Conservation (phyloP, 129 eudicot genomes). For the Arctium lappa region DNA sequence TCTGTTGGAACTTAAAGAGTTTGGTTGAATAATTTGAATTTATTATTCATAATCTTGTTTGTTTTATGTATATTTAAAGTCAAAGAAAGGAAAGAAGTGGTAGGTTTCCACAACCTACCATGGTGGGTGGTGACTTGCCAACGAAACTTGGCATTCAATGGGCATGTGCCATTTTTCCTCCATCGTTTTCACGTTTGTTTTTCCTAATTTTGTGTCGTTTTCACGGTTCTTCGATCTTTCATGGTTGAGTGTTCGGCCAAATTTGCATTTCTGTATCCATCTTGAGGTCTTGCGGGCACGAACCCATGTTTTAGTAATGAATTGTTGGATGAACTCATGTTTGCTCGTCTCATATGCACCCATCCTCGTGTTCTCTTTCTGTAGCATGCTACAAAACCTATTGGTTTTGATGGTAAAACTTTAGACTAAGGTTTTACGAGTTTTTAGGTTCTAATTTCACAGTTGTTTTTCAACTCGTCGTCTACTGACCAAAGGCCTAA, state of each 20-base stretch:
- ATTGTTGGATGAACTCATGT: not conserved
- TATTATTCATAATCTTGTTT: not conserved
- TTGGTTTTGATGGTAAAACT: not conserved
- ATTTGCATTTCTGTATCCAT: not conserved
- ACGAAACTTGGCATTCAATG: constrained; percentile 1
- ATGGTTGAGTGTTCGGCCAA: not conserved
- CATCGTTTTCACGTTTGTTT: not conserved
- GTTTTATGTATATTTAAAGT: constrained; percentile 5
- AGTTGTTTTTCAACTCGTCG: not conserved
- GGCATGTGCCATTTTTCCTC: constrained; percentile 5
- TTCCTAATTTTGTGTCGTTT: not conserved
- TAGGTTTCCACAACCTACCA: constrained; percentile 20
- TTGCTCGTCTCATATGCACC: not conserved
- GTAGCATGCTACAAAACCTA: not conserved
- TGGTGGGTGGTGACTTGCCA: constrained; percentile 20
- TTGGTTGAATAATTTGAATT: constrained; percentile 3
- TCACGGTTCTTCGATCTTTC: not conserved
- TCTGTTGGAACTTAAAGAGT: not conserved
- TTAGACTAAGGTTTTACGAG: not conserved
- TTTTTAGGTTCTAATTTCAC: not conserved
- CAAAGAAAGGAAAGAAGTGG: constrained; percentile 19
- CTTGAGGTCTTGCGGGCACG: not conserved
- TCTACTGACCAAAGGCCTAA: not conserved
- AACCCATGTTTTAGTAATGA: not conserved
- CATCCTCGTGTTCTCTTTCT: not conserved